Evolutionary conservation across 1,139 yeast genomes (phyloP), one percentile per base, ranked within the genome.

Genomic region (Yamadazyma atmosphaerica): DNA sequence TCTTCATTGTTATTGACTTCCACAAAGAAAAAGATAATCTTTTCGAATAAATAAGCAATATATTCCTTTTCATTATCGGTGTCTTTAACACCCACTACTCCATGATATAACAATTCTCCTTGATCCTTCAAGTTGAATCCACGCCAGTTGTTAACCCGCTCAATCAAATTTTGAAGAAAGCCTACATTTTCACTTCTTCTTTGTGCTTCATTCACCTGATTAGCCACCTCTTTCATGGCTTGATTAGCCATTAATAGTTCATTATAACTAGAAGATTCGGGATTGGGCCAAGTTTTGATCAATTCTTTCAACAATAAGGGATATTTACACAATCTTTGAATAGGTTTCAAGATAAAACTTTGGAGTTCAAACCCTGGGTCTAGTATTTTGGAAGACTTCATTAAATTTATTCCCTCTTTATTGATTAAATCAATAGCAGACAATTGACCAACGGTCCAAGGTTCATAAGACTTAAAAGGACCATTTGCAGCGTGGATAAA

Each of bases 271-370:
- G 78, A 74, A 4, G 84, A 79, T 7, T 67, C 49, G 9, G 38
- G 37, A 5, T 47, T 37, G 12, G 55, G 46, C 45, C 64, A 68
- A 10, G 42, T 37, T 56, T 89, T 89, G 34, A 86, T 61, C 42
- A 94, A 71, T 54, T 88, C 95, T 47, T 79, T 80, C 42, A 92
- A 64, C 35, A 92, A 68, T 35, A 94, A 65, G 2, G 98, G 98
- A 59, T 92, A 92, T 60, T 90, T 88, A 69, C 97, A 88, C 22
- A 92, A 74, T 50, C 98, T 77, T 67, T 92, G 99, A 30, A 92
- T 88, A 0, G 99, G 99, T 60, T 92, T 92, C 51, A 92, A 79
- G 35, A 94, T 73, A 59, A 86, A 86, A 38, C 95, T 83, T 55
- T 88, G 98, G 38, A 92, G 70, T 60, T 92, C 98, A 58, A 89